These are phyloP conservation scores for Allium cepa DNA, from an alignment of 106 monocot genomes.

Conservation along the genomic window DNA sequence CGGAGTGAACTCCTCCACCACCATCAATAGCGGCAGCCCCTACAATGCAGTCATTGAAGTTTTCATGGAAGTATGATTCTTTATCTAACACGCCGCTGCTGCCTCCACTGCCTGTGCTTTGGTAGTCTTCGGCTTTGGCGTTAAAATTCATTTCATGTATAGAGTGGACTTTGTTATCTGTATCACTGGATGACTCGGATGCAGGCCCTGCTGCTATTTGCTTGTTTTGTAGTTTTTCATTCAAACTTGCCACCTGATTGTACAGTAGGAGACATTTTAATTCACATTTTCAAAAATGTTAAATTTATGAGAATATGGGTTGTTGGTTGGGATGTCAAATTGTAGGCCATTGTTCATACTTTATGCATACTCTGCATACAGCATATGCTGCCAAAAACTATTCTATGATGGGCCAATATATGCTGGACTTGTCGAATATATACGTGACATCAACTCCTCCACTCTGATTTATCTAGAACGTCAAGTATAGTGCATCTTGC, in stretches of 20 bases:
- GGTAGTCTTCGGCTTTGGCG: constrained; percentile 23
- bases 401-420: no score
- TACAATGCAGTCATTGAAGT: constrained; percentile 5
- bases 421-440: no score
- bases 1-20: constrained; percentile 10
- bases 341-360: no score
- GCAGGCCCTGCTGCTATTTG: constrained; percentile 8
- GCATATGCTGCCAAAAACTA: no score
- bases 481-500: no score
- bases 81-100: constrained; percentile 15
- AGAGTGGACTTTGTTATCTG: not conserved
- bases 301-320: no score
- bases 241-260: constrained; percentile 31
- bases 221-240: constrained; percentile 40
- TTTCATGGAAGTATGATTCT: constrained; percentile 46
- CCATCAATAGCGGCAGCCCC: constrained; percentile 1
- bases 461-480: no score
- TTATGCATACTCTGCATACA: no score
- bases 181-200: not conserved
- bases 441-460: no score
- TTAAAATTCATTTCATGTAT: not conserved
- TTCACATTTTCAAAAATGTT: no score
- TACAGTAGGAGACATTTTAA: no score
- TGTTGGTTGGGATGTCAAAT: no score
- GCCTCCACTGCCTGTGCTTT: constrained; percentile 28